Conservation (phyloP, 768 basidiomycete genomes). For the Pilatotrama ljubarskyi region DNA sequence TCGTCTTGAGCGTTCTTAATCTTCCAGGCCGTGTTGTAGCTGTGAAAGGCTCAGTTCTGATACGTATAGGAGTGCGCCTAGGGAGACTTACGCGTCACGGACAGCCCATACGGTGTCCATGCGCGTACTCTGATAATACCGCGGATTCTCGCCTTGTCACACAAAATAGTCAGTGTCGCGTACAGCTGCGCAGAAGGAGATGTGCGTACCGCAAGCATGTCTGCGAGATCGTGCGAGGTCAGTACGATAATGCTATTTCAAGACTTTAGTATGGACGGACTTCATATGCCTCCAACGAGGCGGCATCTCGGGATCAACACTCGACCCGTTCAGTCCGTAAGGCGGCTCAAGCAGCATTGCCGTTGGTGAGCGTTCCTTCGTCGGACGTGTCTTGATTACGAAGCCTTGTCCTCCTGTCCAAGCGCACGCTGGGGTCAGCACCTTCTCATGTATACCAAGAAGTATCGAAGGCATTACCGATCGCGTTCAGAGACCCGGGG, state of each 20-base stretch:
- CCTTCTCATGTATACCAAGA: neutral
- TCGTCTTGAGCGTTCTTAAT: conserved; percentile 68
- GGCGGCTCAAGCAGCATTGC: conserved; percentile 78
- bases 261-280: conserved; percentile 34
- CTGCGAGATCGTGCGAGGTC: conserved; percentile 30
- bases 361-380: conserved; percentile 63
- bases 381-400: conserved; percentile 73
- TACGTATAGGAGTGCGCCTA: neutral
- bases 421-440: neutral
- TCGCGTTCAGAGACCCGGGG: conserved; percentile 65
- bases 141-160: conserved; percentile 56
- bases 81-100: conserved; percentile 48
- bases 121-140: conserved; percentile 47
- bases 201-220: conserved; percentile 56
- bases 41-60: neutral
- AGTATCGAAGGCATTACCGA: conserved; percentile 40
- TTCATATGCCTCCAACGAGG: conserved; percentile 72
- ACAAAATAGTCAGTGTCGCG: too few species aligned
- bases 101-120: conserved; percentile 71
- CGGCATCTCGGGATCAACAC: conserved; percentile 31
- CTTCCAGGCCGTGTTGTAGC: conserved; percentile 64
- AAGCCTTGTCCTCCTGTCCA: conserved; percentile 74
- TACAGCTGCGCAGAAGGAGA: too few species aligned
- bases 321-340: conserved; percentile 46
- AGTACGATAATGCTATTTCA: neutral